phyloP scores from a whole-genome alignment of 257 asterid species.

The Sherardia arvensis region DNA sequence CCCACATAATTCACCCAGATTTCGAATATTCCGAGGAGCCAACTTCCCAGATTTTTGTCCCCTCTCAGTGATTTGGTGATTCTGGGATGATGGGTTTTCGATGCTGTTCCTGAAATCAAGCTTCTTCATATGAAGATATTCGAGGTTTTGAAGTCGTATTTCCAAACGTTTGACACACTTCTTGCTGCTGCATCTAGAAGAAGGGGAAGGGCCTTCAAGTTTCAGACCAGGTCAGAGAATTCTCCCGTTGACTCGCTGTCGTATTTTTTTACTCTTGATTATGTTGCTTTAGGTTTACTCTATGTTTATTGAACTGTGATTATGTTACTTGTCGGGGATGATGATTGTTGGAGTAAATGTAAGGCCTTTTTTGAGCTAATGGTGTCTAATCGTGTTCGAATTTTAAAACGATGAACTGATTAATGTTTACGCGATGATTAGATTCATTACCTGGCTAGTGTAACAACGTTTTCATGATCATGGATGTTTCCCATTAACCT shows the following conservation, averaged over 20 bases:
- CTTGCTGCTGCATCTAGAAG: not conserved
- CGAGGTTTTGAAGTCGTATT: not conserved
- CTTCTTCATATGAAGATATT: conserved; percentile 13
- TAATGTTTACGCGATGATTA: not conserved
- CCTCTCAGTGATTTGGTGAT: conserved; percentile 11
- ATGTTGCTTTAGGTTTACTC: conserved; percentile 3
- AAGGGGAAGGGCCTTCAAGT: conserved; percentile 8
- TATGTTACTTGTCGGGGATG: conserved; percentile 5
- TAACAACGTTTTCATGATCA: not conserved
- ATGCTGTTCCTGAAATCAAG: not conserved
- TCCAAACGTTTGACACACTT: too few relatives aligned
- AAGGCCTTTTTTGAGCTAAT: not conserved
- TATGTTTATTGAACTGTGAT: not conserved
- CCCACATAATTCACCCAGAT: not conserved
- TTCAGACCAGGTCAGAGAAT: conserved; percentile 11
- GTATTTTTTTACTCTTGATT: conserved; percentile 6
- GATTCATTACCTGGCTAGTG: not conserved
- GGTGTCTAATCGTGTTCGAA: not conserved
- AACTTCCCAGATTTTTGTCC: conserved; percentile 5
- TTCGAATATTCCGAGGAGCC: not conserved
- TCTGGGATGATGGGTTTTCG: not conserved
- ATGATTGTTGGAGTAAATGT: conserved; percentile 6
- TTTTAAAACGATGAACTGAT: not conserved
- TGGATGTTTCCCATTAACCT: conserved; percentile 1
- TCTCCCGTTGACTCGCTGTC: not conserved